Percentiles rank a stretch among this genome's conserved stretches.
Evolutionary conservation across 805 yeast genomes (phyloP).

Genomic region (Groenewaldozyma salmanticensis): DNA sequence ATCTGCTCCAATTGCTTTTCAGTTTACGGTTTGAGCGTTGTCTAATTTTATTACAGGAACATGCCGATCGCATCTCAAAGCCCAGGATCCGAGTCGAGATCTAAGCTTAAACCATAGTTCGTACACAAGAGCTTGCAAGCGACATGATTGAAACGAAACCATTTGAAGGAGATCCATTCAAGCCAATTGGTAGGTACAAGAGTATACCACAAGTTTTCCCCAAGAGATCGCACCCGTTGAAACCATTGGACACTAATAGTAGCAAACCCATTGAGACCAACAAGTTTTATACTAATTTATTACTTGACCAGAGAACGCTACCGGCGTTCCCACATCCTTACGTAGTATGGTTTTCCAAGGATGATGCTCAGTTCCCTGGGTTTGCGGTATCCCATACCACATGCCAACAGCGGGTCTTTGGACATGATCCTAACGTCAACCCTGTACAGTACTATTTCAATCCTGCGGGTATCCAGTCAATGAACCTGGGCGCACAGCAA

Average conservation of each 20-base stretch:
- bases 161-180: not conserved
- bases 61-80: too few species aligned
- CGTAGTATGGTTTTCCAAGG: constrained; percentile 56
- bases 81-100: too few species aligned
- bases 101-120: too few species aligned
- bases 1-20: too few species aligned
- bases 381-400: constrained; percentile 58
- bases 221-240: constrained; percentile 10
- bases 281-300: constrained; percentile 66
- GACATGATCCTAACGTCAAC: constrained; percentile 45
- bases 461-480: constrained; percentile 41
- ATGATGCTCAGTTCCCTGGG: constrained; percentile 41
- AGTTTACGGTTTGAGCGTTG: too few species aligned
- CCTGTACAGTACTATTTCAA: constrained; percentile 39
- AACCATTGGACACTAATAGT: constrained; percentile 5
- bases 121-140: not conserved
- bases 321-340: constrained; percentile 82
- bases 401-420: constrained; percentile 53
- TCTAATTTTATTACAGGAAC: too few species aligned
- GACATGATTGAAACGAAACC: not conserved
- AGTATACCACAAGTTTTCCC: too few species aligned
- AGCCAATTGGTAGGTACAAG: not conserved
- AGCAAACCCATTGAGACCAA: constrained; percentile 55
- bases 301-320: constrained; percentile 54
- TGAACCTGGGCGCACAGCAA: constrained; percentile 31